These are phyloP conservation scores for Colletotrichum sojae DNA, from an alignment of 2,329 filamentous ascomycete genomes.

Conservation along the genomic window DNA sequence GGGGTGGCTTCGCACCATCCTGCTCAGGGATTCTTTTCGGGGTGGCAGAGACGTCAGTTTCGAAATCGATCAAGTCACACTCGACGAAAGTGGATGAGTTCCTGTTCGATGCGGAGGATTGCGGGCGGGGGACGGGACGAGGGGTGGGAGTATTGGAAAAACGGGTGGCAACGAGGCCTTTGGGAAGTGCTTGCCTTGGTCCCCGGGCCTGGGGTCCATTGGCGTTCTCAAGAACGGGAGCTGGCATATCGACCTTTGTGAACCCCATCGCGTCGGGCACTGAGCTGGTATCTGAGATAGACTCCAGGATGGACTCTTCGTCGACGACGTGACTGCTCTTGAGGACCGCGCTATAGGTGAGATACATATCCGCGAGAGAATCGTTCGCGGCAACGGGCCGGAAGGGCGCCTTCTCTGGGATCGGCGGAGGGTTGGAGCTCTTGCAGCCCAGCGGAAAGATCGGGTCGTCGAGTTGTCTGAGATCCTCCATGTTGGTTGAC, in stretches of 20 bases:
- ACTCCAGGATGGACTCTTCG: background rate
- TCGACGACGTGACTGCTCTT: background rate
- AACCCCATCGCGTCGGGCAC: conserved; percentile 28
- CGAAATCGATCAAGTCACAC: conserved; percentile 28
- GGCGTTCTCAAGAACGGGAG: background rate
- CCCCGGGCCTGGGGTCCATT: conserved; percentile 9
- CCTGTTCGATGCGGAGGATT: background rate
- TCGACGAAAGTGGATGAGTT: conserved; percentile 10
- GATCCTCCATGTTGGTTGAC: conserved; percentile 40
- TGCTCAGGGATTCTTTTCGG: background rate
- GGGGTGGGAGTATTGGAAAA: conserved; percentile 16
- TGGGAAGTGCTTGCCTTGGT: conserved; percentile 37
- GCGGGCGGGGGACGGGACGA: background rate
- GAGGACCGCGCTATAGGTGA: conserved; percentile 4
- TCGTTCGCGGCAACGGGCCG: background rate
- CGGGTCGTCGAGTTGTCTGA: conserved; percentile 15
- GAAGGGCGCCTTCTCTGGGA: conserved; percentile 16
- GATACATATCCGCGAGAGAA: background rate
- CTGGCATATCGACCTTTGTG: conserved; percentile 31
- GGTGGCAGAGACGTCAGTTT: conserved; percentile 13
- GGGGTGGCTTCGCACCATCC: background rate
- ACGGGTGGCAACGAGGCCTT: conserved; percentile 34
- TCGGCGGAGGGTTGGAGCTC: background rate
- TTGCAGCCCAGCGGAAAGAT: conserved; percentile 1
- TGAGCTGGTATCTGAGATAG: too few species aligned